These are phyloP conservation scores for Tetrapisispora fleetii DNA, from an alignment of 805 yeast species.

Conservation along the genomic window DNA sequence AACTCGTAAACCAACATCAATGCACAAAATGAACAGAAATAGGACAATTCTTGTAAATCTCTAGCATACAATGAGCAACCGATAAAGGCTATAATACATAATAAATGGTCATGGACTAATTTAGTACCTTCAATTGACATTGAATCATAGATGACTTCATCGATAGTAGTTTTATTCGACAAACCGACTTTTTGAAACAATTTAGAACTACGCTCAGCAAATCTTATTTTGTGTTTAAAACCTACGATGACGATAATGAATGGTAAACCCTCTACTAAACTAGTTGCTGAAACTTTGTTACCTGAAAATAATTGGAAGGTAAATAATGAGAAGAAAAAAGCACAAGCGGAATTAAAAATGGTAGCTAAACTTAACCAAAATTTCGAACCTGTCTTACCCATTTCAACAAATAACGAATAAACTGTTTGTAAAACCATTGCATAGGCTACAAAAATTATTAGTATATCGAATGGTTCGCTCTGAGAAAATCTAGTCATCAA, in stretches of 20 bases:
- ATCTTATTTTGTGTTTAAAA: slow-evolving; percentile 70
- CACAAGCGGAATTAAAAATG: slow-evolving; percentile 67
- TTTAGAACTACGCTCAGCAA: slow-evolving; percentile 51
- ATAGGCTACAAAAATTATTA: slow-evolving; percentile 70
- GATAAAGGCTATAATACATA: slow-evolving; percentile 61
- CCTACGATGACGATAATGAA: slow-evolving; percentile 89
- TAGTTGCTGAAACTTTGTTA: slow-evolving; percentile 56
- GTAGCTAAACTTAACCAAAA: slow-evolving; percentile 82
- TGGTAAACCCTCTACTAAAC: slow-evolving; percentile 85
- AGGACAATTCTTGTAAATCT: slow-evolving; percentile 62
- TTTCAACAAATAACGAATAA: slow-evolving; percentile 60
- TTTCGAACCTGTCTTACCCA: slow-evolving; percentile 70
- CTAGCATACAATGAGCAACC: slow-evolving; percentile 56
- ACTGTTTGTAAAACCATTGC: slow-evolving; percentile 82
- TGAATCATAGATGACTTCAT: slow-evolving; percentile 27
- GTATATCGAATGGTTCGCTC: slow-evolving; percentile 81
- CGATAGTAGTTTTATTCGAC: slow-evolving; percentile 23
- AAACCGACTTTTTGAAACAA: slow-evolving; percentile 28
- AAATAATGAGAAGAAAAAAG: slow-evolving; percentile 70
- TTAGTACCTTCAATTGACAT: slow-evolving; percentile 31
- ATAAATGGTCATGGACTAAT: slow-evolving; percentile 58
- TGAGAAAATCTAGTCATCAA: slow-evolving; percentile 42
- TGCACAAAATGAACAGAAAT: slow-evolving; percentile 69
- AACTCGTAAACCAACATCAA: slow-evolving; percentile 64
- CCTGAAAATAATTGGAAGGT: slow-evolving; percentile 48